Evolutionary conservation across 2,329 filamentous ascomycete species (phyloP).

Genomic region (Colletotrichum karsti): DNA sequence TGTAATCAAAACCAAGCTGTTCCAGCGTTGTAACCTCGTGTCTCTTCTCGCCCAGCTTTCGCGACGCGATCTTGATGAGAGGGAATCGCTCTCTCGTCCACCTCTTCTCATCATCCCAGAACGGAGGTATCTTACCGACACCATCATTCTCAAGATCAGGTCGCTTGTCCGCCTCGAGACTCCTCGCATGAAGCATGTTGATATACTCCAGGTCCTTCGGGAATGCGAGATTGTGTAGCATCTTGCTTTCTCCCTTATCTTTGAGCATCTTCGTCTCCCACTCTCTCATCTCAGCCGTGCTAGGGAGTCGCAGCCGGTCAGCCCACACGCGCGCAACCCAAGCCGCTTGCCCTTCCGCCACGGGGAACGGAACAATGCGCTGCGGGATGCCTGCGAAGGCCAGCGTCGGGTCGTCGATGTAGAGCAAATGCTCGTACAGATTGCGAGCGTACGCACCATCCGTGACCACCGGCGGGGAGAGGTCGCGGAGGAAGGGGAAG

Average conservation of each 20-base stretch:
- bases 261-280: conserved; percentile 68
- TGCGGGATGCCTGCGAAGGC: conserved; percentile 73
- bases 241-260: conserved; percentile 50
- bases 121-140: conserved; percentile 45
- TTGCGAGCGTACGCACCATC: conserved; percentile 67
- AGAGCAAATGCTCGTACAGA: conserved; percentile 76
- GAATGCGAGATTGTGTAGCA: conserved; percentile 51
- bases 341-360: conserved; percentile 74
- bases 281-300: conserved; percentile 60
- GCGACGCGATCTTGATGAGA: conserved; percentile 48
- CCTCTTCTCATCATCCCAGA: conserved; percentile 48
- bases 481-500: conserved; percentile 72
- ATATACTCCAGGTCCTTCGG: conserved; percentile 69
- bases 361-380: conserved; percentile 76
- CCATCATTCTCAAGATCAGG: conserved; percentile 45
- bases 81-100: conserved; percentile 50
- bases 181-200: conserved; percentile 63
- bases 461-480: conserved; percentile 59
- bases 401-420: conserved; percentile 70
- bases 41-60: conserved; percentile 43
- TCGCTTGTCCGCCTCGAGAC: conserved; percentile 42
- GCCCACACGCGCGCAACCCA: conserved; percentile 74
- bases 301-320: conserved; percentile 65
- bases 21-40: conserved; percentile 43
- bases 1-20: conserved; percentile 60